These are phyloP conservation scores for Podaxis rugospora DNA, from an alignment of 768 basidiomycete genomes.

Conservation along the genomic window DNA sequence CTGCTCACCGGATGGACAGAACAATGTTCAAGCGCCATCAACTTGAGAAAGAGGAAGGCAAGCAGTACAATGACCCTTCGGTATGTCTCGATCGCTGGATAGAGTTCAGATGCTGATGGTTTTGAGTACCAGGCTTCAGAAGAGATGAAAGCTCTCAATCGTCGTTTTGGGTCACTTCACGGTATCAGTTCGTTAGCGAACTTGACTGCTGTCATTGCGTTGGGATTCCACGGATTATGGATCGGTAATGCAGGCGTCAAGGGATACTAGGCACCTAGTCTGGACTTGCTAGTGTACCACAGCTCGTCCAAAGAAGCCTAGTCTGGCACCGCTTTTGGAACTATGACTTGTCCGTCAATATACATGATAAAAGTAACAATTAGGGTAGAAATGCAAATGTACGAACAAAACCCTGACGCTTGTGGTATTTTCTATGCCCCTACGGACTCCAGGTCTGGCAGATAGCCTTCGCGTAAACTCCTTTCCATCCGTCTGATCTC, in stretches of 20 bases:
- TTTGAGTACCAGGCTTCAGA: slow-evolving; percentile 46
- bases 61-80: slow-evolving; percentile 56
- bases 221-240: slow-evolving; percentile 70
- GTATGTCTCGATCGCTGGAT: slow-evolving; percentile 35
- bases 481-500: slow-evolving; percentile 83
- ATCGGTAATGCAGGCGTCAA: slow-evolving; percentile 54
- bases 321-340: neutral
- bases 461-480: slow-evolving; percentile 77
- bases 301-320: neutral
- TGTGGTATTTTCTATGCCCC: slow-evolving; percentile 52
- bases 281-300: neutral
- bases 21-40: slow-evolving; percentile 74
- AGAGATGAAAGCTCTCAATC: slow-evolving; percentile 67
- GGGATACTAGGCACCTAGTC: slow-evolving; percentile 23
- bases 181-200: slow-evolving; percentile 68
- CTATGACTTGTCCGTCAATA: neutral
- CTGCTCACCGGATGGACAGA: slow-evolving; percentile 28
- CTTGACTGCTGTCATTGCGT: slow-evolving; percentile 51
- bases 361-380: neutral
- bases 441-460: slow-evolving; percentile 74
- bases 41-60: slow-evolving; percentile 72
- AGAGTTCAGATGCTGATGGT: slow-evolving; percentile 4
- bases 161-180: slow-evolving; percentile 62
- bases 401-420: slow-evolving; percentile 6
- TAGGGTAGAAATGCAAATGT: slow-evolving; percentile 8